Evolutionary conservation across 2,329 filamentous ascomycete species (phyloP).

Genomic region (Exophiala mesophila): DNA sequence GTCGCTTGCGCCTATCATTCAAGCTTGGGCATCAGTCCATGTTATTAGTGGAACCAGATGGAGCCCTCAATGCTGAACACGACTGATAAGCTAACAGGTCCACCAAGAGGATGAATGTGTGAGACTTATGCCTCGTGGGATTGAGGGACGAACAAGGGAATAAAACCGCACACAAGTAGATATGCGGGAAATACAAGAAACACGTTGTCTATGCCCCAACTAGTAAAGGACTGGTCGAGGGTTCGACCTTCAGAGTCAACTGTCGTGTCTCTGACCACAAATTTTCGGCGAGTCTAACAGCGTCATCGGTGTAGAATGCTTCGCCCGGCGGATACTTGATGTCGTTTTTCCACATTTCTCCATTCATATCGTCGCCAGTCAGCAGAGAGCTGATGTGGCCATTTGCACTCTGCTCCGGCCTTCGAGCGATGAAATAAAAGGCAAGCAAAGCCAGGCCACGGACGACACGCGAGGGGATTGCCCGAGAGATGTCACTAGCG

Average conservation of each 20-base stretch:
- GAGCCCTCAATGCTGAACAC: too few species aligned
- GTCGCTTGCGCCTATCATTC: background rate
- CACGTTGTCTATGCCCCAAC: too few species aligned
- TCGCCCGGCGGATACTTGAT: constrained; percentile 31
- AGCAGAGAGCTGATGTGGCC: constrained; percentile 40
- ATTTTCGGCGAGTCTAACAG: constrained; percentile 33
- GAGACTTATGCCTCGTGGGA: too few species aligned
- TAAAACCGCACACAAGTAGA: too few species aligned
- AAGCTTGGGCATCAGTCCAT: background rate
- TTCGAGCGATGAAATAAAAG: constrained; percentile 38
- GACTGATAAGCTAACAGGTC: too few species aligned
- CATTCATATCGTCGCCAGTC: constrained; percentile 40
- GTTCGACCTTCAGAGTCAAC: constrained; percentile 27
- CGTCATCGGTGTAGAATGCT: constrained; percentile 29
- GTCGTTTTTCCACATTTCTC: constrained; percentile 42
- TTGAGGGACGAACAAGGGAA: too few species aligned
- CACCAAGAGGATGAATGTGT: too few species aligned
- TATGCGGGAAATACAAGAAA: too few species aligned
- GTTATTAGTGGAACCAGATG: too few species aligned
- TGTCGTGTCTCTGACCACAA: constrained; percentile 40
- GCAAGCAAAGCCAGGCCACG: constrained; percentile 29
- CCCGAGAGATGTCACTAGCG: constrained; percentile 38
- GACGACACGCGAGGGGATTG: constrained; percentile 27
- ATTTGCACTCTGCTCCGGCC: constrained; percentile 41
- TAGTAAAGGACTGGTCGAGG: constrained; percentile 11